Percentiles rank a stretch among this genome's conserved stretches.
Evolutionary conservation across 495 filamentous ascomycete genomes (phyloP).

Genomic region (Stereocaulon alpinum): DNA sequence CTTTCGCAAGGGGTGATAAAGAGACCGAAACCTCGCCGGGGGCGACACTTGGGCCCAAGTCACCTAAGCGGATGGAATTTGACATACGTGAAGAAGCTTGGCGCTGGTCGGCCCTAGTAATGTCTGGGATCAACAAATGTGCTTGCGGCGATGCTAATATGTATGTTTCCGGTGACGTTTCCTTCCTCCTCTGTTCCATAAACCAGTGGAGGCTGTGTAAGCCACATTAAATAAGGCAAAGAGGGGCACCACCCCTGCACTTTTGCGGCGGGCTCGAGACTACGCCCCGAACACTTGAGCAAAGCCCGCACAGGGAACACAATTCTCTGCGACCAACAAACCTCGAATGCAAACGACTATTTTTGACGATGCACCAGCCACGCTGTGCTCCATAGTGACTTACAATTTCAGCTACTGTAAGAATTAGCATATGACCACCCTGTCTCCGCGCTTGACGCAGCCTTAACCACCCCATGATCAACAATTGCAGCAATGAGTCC

Average conservation of each 20-base stretch:
- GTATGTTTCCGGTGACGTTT: not conserved
- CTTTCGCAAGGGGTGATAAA: conserved; percentile 1
- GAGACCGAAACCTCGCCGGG: not conserved
- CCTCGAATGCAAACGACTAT: not conserved
- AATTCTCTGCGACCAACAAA: too few relatives aligned
- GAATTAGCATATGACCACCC: not conserved
- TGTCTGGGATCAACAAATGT: too few relatives aligned
- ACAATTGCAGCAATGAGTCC: not conserved
- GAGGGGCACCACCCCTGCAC: not conserved
- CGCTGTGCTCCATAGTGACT: too few relatives aligned
- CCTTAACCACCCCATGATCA: not conserved
- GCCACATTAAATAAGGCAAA: not conserved
- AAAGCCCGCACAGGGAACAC: too few relatives aligned
- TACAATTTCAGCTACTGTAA: not conserved
- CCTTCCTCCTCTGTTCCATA: not conserved
- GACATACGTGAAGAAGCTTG: not conserved
- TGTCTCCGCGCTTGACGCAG: not conserved
- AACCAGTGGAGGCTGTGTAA: not conserved
- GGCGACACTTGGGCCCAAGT: not conserved
- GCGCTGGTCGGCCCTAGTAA: not conserved
- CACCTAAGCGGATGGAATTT: not conserved
- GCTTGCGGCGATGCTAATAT: not conserved
- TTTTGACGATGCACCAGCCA: not conserved
- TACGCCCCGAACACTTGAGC: not conserved
- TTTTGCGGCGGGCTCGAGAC: not conserved